Conservation (phyloP, 2,329 filamentous ascomycete genomes). For the Bipolaris cookei region DNA sequence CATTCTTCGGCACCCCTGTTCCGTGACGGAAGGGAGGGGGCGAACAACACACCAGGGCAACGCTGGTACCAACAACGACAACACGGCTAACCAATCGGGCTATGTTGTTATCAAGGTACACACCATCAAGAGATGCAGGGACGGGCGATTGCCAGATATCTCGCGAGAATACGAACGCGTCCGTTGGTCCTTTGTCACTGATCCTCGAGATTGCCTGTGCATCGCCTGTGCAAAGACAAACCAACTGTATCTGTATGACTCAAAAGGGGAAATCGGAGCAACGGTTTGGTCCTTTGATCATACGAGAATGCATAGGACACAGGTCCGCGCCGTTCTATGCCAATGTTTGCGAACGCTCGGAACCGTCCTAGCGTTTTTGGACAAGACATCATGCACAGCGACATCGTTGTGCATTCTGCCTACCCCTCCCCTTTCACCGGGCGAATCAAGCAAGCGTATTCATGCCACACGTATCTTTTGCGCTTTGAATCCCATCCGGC, state of each 20-base stretch:
- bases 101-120: neutral
- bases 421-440: neutral
- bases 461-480: neutral
- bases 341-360: neutral
- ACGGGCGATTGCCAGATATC: neutral
- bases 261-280: neutral
- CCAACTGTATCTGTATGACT: neutral
- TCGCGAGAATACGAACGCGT: neutral
- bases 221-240: neutral
- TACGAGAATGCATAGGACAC: neutral
- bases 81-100: neutral
- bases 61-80: neutral
- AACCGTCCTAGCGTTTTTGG: neutral
- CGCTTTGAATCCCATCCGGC: neutral
- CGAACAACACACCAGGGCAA: constrained; percentile 3
- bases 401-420: neutral
- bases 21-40: constrained; percentile 8
- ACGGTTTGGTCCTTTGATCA: neutral
- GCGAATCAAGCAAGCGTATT: neutral
- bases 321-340: neutral
- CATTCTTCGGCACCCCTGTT: constrained; percentile 15
- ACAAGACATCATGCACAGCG: constrained; percentile 2
- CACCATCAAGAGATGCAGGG: neutral
- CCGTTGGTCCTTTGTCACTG: neutral
- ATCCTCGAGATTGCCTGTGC: neutral